Evolutionary conservation across 257 asterid species (phyloP), one percentile per base, ranked within the genome.

Genomic region (Primulina eburnea): DNA sequence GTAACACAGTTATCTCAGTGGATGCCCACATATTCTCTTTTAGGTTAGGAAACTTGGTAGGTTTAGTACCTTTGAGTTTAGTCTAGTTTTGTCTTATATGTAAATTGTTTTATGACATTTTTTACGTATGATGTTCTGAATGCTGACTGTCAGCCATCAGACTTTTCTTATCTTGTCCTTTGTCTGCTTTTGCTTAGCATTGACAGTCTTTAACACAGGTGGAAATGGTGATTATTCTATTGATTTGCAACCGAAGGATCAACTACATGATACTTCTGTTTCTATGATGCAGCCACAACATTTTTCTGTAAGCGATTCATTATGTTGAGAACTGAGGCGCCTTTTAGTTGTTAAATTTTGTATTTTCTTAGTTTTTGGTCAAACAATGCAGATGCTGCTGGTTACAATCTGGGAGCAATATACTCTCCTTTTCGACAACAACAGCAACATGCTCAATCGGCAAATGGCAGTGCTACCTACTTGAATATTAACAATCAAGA

Each of bases 281-380:
- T 84, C 99, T 57, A 84, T 89, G 95, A 91, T 94, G 89, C 99
- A 90, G 80, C 86, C 96, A 76, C 96, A 90, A 75, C 95, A 90
- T 63, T 94, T 89, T 78, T 82, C 96, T 61, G 99, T 94, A 79
- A 82, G 89, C 61, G 76, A 71, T 70, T 58, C 72, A 35, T 53
- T 65, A 35, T 38, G 9, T 73, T 67, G 37, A 74, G 71, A n/a
- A 10, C 14, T 53, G 57, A 68, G 43, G 69, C 72, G 66, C 76
- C 35, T 18, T 28, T 60, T 69, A 20, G 55, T 38, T 1, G 50
- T 38, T 38, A 30, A 62, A 43, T 0, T 32, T 68, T 28, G 29
- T 52, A 11, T 37, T 43, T 40, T 63, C 67, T 69, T 61, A 47
- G 35, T 71, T 65, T 73, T 68, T 73, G 56, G 74, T 82, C 75